phyloP scores from a whole-genome alignment of 2,329 filamentous ascomycete species.

The Colletotrichum sp. region DNA sequence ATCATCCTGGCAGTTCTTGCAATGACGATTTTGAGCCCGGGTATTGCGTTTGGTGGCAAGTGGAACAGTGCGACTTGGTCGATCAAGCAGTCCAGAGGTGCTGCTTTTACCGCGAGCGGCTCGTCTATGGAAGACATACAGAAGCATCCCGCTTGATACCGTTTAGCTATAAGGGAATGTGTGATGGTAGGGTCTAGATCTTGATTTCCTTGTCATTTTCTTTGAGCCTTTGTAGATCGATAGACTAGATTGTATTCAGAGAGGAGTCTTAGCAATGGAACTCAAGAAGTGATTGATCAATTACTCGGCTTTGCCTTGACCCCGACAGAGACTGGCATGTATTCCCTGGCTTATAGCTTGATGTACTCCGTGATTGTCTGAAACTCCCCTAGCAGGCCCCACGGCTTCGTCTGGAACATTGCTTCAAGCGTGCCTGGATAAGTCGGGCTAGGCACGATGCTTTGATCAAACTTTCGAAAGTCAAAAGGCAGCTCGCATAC shows the following conservation, averaged over 20 bases:
- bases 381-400: background rate
- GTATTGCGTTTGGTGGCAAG: slow-evolving; percentile 15
- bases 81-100: background rate
- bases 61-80: background rate
- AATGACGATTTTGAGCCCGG: slow-evolving; percentile 35
- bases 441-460: background rate
- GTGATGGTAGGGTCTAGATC: background rate
- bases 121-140: background rate
- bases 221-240: background rate
- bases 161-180: background rate
- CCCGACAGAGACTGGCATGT: fast-evolving
- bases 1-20: slow-evolving; percentile 31
- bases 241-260: background rate
- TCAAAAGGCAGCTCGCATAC: background rate
- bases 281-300: background rate
- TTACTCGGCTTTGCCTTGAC: background rate
- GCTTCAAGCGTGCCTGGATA: background rate
- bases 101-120: background rate
- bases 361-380: background rate
- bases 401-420: background rate
- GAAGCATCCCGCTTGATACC: background rate
- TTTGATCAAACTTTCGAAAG: background rate
- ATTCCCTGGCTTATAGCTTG: background rate
- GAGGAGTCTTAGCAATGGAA: background rate
- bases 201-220: background rate